Base-by-base conservation (phyloP, 768 basidiomycete genomes). In the Hygrophorus russula region DNA sequence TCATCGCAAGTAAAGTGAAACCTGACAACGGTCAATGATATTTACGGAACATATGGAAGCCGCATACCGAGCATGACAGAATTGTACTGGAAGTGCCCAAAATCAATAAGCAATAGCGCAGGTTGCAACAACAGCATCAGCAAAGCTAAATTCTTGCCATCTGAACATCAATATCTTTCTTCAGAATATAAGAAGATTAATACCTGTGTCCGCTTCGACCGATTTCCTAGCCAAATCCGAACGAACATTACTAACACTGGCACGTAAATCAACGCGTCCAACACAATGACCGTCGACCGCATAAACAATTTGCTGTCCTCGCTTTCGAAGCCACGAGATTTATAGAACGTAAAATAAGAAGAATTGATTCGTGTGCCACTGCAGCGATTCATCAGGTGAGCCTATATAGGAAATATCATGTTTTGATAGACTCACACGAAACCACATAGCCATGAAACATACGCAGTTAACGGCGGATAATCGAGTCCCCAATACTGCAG, bases 31-130 rank as follows among this genome's bases (percentile, higher is more conserved):
- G 24, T 48, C 27, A 41, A 51, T 39, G 28, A 31, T 38, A 30
- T 34, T 4, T 13, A 7, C 24, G 43, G 8, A 31, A 32, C 2
- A 24, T 9, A 12, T 9, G 8, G 8, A 10, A 41, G 32, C 19
- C 50, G 64, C 65, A 52, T 54, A 76, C 85, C 93, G 38, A 97
- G 78, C 87, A 94, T 92, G 50, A 93, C 76, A 2, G 85, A 84
- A 56, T 96, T 97, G 59, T 91, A 96, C 62, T 98, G 92, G 54
- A 94, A 94, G 57, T 97, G 92, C 0, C 94, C 91, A 56, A 82
- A 85, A 61, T 96, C 94, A 42, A 94, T 73, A 14, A 96, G 64
- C 7, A 91, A 63, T 27, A 96, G 63, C 0, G 84, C 78, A 2
- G 94, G 94, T 54, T 92, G 88, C 11, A 92, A 69, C 12, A 94